phyloP scores from a whole-genome alignment of 495 filamentous ascomycete species.

The Aspergillus steynii region DNA sequence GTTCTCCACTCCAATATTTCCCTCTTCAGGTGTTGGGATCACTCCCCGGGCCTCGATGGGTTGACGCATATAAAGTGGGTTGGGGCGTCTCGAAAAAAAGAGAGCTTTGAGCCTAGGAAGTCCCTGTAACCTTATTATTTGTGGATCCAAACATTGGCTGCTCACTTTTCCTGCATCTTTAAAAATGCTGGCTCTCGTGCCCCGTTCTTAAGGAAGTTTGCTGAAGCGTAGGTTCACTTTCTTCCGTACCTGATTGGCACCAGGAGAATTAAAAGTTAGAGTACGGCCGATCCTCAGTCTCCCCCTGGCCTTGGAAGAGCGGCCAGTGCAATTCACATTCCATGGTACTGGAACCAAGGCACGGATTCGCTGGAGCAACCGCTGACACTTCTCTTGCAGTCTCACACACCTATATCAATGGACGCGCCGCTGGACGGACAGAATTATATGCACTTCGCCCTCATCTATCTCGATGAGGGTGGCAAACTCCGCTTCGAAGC shows the following conservation, averaged over 20 bases:
- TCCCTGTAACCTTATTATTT: conserved; percentile 16
- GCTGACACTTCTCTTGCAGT: conserved; percentile 12
- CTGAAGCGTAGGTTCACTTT: conserved; percentile 12
- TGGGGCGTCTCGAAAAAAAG: conserved; percentile 1
- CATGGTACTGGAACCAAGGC: conserved; percentile 10
- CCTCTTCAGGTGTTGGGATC: neutral
- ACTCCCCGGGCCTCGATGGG: conserved; percentile 1
- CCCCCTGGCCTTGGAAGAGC: conserved; percentile 9
- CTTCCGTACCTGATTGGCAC: conserved; percentile 13
- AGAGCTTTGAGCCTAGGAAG: conserved; percentile 3
- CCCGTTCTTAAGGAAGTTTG: conserved; percentile 11
- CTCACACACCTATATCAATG: conserved; percentile 28
- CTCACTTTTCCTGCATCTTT: conserved; percentile 8
- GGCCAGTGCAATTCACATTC: conserved; percentile 7
- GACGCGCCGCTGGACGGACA: conserved; percentile 25
- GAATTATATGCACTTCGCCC: conserved; percentile 35
- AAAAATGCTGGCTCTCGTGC: conserved; percentile 15
- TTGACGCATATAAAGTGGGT: conserved; percentile 8
- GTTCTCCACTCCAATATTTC: conserved; percentile 1
- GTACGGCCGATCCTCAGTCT: conserved; percentile 11
- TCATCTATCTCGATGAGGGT: conserved; percentile 39
- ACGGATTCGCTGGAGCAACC: neutral
- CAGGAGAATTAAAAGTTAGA: conserved; percentile 14
- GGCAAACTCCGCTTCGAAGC: conserved; percentile 40
- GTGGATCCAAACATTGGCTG: conserved; percentile 16